Evolutionary conservation across 345 rosid genomes (phyloP).

Genomic region (Sisymbrium irio): DNA sequence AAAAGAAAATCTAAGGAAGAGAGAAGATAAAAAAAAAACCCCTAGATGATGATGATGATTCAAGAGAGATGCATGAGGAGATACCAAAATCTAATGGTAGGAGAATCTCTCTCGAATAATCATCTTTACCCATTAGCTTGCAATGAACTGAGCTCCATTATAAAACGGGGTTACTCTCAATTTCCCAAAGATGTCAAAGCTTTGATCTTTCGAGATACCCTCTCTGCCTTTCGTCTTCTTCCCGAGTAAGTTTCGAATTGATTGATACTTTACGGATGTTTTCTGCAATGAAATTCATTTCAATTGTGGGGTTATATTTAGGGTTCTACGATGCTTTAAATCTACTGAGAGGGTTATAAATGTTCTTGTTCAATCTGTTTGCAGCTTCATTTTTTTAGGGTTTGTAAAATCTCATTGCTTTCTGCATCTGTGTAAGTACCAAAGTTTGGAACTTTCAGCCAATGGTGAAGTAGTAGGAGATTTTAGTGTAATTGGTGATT

Average conservation of each 20-base stretch:
- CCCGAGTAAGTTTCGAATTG: constrained; percentile 48
- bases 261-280: neutral
- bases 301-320: neutral
- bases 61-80: constrained; percentile 17
- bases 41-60: neutral
- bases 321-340: neutral
- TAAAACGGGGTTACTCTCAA: constrained; percentile 44
- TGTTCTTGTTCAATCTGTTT: neutral
- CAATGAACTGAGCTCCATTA: constrained; percentile 61
- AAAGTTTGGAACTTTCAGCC: neutral
- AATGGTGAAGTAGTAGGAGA: neutral
- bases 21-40: no score
- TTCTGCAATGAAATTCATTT: neutral
- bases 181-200: constrained; percentile 64
- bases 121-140: constrained; percentile 64
- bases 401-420: neutral
- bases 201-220: constrained; percentile 58
- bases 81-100: constrained; percentile 39
- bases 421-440: neutral
- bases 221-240: constrained; percentile 74
- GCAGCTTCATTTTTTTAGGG: constrained; percentile 3
- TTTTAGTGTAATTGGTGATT: neutral
- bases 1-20: neutral
- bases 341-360: neutral
- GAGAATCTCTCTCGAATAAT: constrained; percentile 43